Evolutionary conservation across 768 basidiomycete species (phyloP).

Genomic region (Galerina sulciceps): DNA sequence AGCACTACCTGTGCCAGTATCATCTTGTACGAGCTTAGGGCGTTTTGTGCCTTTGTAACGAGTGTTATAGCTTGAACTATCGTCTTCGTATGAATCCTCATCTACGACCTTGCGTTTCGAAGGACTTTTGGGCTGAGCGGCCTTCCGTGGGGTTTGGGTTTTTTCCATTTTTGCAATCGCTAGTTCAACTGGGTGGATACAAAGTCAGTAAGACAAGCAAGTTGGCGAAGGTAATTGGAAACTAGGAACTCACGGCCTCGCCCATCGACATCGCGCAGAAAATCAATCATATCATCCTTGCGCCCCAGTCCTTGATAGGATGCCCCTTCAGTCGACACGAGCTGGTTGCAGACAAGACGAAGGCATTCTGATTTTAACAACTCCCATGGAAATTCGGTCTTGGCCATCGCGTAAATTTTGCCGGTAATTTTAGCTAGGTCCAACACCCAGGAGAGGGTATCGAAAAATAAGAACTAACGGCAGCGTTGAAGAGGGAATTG

Average conservation of each 20-base stretch:
- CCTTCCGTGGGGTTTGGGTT: conserved; percentile 3
- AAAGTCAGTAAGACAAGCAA: not conserved
- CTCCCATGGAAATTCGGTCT: conserved; percentile 28
- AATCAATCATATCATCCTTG: conserved; percentile 30
- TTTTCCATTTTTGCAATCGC: conserved; percentile 11
- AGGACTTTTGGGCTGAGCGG: not conserved
- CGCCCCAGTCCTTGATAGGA: conserved; percentile 9
- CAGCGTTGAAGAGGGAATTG: not conserved
- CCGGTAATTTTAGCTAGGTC: too few relatives aligned
- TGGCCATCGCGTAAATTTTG: not conserved
- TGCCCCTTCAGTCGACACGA: conserved; percentile 16
- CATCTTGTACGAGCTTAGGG: conserved; percentile 21
- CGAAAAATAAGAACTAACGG: not conserved
- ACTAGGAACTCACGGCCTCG: conserved; percentile 23
- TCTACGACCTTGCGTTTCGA: conserved; percentile 11
- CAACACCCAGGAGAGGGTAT: not conserved
- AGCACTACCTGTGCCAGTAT: not conserved
- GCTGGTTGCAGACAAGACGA: conserved; percentile 25
- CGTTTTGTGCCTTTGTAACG: conserved; percentile 30
- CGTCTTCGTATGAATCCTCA: conserved; percentile 10
- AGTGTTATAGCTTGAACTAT: conserved; percentile 25
- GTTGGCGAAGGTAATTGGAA: not conserved
- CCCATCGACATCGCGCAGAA: conserved; percentile 23
- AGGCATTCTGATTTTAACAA: conserved; percentile 28
- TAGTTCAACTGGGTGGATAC: conserved; percentile 15